Evolutionary conservation across 2,329 filamentous ascomycete species (phyloP).

Genomic region (Aspergillus fructus): DNA sequence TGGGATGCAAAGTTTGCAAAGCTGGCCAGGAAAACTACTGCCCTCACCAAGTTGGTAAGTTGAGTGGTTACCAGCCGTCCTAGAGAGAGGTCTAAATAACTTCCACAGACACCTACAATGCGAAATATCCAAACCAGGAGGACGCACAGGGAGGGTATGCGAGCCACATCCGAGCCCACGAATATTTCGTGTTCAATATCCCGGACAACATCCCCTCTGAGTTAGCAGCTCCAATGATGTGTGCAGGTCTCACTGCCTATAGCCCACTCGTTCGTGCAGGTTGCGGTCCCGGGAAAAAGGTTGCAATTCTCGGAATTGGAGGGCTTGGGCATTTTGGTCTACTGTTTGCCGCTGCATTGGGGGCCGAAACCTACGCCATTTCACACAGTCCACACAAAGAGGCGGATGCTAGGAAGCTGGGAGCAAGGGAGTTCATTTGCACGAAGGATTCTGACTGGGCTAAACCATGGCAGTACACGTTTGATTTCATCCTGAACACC

Average conservation of each 20-base stretch:
- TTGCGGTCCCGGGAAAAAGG: slow-evolving; percentile 67
- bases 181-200: slow-evolving; percentile 61
- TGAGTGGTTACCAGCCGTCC: slow-evolving; percentile 24
- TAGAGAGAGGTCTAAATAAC: too few species aligned
- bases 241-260: slow-evolving; percentile 74
- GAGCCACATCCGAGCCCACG: slow-evolving; percentile 54
- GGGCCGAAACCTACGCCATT: slow-evolving; percentile 50
- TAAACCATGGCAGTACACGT: too few species aligned
- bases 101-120: too few species aligned
- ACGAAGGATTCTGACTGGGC: too few species aligned
- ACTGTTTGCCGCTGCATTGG: slow-evolving; percentile 69
- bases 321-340: slow-evolving; percentile 73
- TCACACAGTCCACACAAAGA: too few species aligned
- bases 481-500: too few species aligned
- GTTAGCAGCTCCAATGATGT: slow-evolving; percentile 69
- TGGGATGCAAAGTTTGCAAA: slow-evolving; percentile 50
- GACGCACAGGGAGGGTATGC: slow-evolving; percentile 57
- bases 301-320: slow-evolving; percentile 73
- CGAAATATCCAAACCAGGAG: too few species aligned
- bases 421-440: too few species aligned
- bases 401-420: too few species aligned
- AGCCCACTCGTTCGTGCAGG: slow-evolving; percentile 66
- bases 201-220: slow-evolving; percentile 51
- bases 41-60: slow-evolving; percentile 29
- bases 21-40: slow-evolving; percentile 41